Base-by-base conservation (phyloP, 192 early-diverging fungal genomes). In the Mortierella hygrophila region DNA sequence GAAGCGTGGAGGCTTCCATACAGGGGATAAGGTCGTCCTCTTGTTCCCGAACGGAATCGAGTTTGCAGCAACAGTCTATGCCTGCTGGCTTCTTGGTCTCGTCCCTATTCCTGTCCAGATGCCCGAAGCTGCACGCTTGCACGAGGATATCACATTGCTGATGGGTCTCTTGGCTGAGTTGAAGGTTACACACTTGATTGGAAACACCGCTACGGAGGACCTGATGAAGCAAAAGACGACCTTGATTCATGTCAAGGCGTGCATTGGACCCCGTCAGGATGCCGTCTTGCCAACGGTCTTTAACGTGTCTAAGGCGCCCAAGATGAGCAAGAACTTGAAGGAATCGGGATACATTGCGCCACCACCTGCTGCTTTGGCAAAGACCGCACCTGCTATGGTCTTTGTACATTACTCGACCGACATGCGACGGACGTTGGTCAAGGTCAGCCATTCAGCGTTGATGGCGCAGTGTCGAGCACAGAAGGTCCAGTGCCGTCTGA, bases 71-170 rank as follows among this genome's bases (percentile, higher is more conserved):
- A 91, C 93, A 1, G 75, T 97, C 13, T 94, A 95, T 85, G 96
- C 97, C 35, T 97, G 97, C 84, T 89, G 97, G 79, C 90, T 94
- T n/a, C 89, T 96, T 4, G 97, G 97, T 41, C 89, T 94, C 0
- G 83, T 95, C 4, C 90, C 94, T 15, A 94, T 97, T 37, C 93
- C 96, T 4, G 76, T 96, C 8, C 82, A 93, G n/a, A 90, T 92
- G 65, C 91, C 92, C n/a, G 97, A 97, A 75, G 78, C 81, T 2
- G 73, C 77, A 35, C 91, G 94, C 21, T 81, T 94, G 37, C 82
- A 90, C 29, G 96, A 97, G 65, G 95, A 96, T 76, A 89, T 95
- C n/a, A 89, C 91, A 5, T 83, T 89, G 15, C 71, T 97, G 75
- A 89, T 95, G 71, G 90, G 89, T 13, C 82, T 94, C 5, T 90